Conservation (phyloP, 495 filamentous ascomycete species). For the Bryoglossum gracile region DNA sequence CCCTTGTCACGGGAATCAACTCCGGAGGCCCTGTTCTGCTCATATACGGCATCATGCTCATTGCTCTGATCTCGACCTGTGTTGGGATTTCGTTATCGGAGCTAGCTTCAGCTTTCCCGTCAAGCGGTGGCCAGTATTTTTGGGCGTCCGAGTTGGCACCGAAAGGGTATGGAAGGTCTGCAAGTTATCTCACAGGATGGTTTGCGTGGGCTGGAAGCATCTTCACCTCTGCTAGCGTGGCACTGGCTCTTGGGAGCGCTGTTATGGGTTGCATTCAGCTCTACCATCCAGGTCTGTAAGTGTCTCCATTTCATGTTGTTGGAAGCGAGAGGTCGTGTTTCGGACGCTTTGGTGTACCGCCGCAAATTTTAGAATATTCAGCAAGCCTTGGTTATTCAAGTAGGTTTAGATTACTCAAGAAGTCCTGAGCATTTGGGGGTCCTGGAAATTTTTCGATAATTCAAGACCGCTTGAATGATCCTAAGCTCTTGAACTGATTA, state of each 20-base stretch:
- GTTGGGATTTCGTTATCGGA: slow-evolving; percentile 50
- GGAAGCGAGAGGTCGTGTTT: too few species aligned
- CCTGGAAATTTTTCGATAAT: too few species aligned
- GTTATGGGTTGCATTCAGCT: background rate
- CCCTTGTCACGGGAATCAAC: slow-evolving; percentile 52
- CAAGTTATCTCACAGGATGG: slow-evolving; percentile 50
- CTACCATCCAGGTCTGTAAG: background rate
- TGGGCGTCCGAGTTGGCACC: slow-evolving; percentile 56
- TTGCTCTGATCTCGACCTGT: slow-evolving; percentile 46
- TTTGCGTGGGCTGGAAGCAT: slow-evolving; percentile 50
- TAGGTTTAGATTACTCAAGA: too few species aligned
- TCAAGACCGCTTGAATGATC: too few species aligned
- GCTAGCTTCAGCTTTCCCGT: slow-evolving; percentile 50
- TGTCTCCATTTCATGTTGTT: background rate
- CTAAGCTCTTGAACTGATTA: too few species aligned
- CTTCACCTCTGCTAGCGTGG: slow-evolving; percentile 53
- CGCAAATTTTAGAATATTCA: too few species aligned
- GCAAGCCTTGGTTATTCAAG: too few species aligned
- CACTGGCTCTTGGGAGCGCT: slow-evolving; percentile 34
- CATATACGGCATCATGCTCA: slow-evolving; percentile 53
- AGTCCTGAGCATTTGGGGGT: too few species aligned
- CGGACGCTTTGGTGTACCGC: too few species aligned
- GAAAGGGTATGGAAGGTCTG: slow-evolving; percentile 41
- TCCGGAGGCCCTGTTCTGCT: slow-evolving; percentile 53
- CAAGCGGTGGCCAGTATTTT: slow-evolving; percentile 32